Evolutionary conservation across 108 stramenopile genomes (phyloP).

Genomic region (Epithemia pelagica): DNA sequence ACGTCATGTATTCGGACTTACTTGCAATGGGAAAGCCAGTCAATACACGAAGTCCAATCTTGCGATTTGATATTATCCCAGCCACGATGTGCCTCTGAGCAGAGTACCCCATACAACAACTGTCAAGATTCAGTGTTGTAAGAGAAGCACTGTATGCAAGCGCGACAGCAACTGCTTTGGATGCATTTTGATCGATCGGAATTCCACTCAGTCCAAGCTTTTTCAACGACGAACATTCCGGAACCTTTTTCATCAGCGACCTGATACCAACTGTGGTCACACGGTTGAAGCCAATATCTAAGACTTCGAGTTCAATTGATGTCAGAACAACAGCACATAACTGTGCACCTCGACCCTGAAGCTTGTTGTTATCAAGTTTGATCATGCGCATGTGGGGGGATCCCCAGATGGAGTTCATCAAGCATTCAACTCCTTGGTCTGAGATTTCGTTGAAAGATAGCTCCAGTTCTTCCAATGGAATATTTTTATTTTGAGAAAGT

Average conservation of each 20-base stretch:
- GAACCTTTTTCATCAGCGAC: conserved; percentile 76
- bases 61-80: conserved; percentile 73
- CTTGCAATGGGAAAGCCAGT: conserved; percentile 72
- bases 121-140: conserved; percentile 55
- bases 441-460: conserved; percentile 73
- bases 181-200: conserved; percentile 71
- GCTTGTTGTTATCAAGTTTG: conserved; percentile 70
- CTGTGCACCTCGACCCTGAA: conserved; percentile 79
- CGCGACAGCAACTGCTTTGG: conserved; percentile 76
- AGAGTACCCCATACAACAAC: conserved; percentile 68
- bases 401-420: conserved; percentile 87
- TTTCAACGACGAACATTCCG: conserved; percentile 53
- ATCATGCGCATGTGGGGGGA: conserved; percentile 61
- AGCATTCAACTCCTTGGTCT: conserved; percentile 64
- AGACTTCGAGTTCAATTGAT: conserved; percentile 53
- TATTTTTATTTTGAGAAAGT: conserved; percentile 53
- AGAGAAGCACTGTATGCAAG: conserved; percentile 74
- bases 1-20: conserved; percentile 30
- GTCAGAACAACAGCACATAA: conserved; percentile 73
- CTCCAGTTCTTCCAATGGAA: conserved; percentile 50
- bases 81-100: conserved; percentile 81
- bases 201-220: conserved; percentile 54
- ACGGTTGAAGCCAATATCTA: conserved; percentile 74
- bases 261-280: conserved; percentile 75
- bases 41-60: conserved; percentile 43